Base-by-base conservation (phyloP, 2,329 filamentous ascomycete genomes). In the Pseudogymnoascus sp. region DNA sequence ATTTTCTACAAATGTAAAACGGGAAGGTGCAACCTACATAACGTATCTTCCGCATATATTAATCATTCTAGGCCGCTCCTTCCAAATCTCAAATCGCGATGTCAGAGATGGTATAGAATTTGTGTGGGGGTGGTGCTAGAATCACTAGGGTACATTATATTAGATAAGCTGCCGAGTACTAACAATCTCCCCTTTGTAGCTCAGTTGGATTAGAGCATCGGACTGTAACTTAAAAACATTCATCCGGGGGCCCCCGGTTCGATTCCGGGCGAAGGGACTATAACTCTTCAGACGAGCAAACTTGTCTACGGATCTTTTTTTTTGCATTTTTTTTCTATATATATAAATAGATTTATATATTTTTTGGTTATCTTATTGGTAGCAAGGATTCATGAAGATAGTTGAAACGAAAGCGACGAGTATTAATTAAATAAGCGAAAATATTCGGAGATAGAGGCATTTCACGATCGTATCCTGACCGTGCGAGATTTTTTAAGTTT, bases 191-290 rank as follows among this genome's bases (percentile, higher is more conserved):
- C 57, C 57, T 58, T 58, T 58, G 57, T 58, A 58, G 57, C 57
- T 58, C 57, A 58, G 57, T 58, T 58, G 57, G 57, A 58, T 58
- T 58, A 58, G 57, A 58, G 57, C 57, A 58, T 58, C 57, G 57
- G 57, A 58, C 57, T 58, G 57, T 58, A 58, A 58, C 35, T 58
- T 33, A 14, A 58, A 37, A 57, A 53, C 14, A 50, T n/a, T 58
- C 37, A 58, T 58, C 57, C 57, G 57, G 57, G 57, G 57, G 57
- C 57, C 57, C 57, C 57, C 57, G 57, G 57, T 58, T 58, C 57
- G 57, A 58, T 58, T 58, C 57, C 57, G 57, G 57, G 57, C 57
- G 57, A 58, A 58, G 57, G 57, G 57, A 58, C 33, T 58, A 25
- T 22, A 58, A 58, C 57, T 39, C 57, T 58, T 58, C 57, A 20